Conservation (phyloP, 176 grass and related monocot genomes). For the Tillandsia fasciculata region DNA sequence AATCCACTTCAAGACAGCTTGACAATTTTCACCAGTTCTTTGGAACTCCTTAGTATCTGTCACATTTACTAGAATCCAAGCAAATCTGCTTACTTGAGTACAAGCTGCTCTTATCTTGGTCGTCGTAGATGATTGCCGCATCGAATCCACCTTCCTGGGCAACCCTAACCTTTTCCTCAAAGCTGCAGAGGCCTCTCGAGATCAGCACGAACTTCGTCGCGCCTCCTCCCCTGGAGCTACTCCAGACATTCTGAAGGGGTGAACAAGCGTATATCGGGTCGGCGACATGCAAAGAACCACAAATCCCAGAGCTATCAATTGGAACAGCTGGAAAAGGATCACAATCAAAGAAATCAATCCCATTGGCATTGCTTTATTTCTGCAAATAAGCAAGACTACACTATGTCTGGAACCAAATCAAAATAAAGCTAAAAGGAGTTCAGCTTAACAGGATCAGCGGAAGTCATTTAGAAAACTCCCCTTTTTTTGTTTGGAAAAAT, state of each 20-base stretch:
- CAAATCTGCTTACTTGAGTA: constrained; percentile 54
- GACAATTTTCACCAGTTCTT: not conserved
- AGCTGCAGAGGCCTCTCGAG: constrained; percentile 60
- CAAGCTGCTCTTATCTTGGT: constrained; percentile 63
- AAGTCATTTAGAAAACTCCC: too few relatives aligned
- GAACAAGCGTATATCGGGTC: constrained; percentile 51
- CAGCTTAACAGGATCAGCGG: too few relatives aligned
- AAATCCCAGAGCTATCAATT: constrained; percentile 46
- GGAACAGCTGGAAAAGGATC: constrained; percentile 33
- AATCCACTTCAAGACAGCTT: not conserved
- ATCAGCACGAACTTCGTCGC: constrained; percentile 48
- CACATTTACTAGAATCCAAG: too few relatives aligned
- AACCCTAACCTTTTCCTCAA: constrained; percentile 55
- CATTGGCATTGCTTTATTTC: too few relatives aligned
- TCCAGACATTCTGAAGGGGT: constrained; percentile 23
- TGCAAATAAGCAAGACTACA: too few relatives aligned
- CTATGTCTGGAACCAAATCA: too few relatives aligned
- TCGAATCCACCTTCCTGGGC: constrained; percentile 60
- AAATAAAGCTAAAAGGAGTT: too few relatives aligned
- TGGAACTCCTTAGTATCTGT: not conserved
- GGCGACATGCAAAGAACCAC: constrained; percentile 51
- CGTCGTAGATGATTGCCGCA: constrained; percentile 61
- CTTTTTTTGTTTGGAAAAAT: too few relatives aligned
- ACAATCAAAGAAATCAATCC: not conserved
- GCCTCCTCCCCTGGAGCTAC: not conserved